These are phyloP conservation scores for Xylariaceae sp. DNA, from an alignment of 2,329 filamentous ascomycete genomes.

Conservation along the genomic window DNA sequence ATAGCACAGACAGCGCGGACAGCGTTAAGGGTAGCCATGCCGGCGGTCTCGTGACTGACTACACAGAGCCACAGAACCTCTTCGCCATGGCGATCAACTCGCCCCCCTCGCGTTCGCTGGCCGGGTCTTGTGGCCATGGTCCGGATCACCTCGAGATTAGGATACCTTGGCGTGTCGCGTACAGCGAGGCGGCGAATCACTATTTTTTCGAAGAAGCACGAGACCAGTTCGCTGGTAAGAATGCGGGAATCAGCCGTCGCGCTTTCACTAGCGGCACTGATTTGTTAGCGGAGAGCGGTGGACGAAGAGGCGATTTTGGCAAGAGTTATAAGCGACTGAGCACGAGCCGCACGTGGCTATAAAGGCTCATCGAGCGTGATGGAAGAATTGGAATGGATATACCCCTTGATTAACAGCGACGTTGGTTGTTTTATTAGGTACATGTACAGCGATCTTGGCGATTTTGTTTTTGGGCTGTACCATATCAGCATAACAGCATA, in stretches of 20 bases:
- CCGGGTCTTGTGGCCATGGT: conserved; percentile 23
- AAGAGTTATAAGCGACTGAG: neutral
- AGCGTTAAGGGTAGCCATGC: neutral
- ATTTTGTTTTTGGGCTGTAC: too few species aligned
- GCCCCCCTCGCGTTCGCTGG: conserved; percentile 19
- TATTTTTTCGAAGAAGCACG: conserved; percentile 24
- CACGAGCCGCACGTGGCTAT: neutral
- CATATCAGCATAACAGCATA: too few species aligned
- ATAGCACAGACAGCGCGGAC: conserved; percentile 2
- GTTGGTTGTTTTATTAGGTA: too few species aligned
- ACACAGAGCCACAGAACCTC: conserved; percentile 71
- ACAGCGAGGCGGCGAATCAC: conserved; percentile 20
- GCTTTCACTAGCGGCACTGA: neutral
- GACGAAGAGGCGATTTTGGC: neutral
- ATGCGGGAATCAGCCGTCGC: neutral
- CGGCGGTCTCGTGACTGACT: conserved; percentile 63
- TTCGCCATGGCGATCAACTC: conserved; percentile 67
- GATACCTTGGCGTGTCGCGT: conserved; percentile 21
- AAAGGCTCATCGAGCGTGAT: too few species aligned
- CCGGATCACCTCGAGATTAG: conserved; percentile 16
- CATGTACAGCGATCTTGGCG: too few species aligned
- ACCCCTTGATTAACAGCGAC: too few species aligned
- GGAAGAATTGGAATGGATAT: too few species aligned
- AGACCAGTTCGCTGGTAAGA: neutral
- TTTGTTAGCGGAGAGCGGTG: neutral